Evolutionary conservation across 2,329 filamentous ascomycete species (phyloP), one percentile per base, ranked within the genome.

Genomic region (Hypoxylon sp.): DNA sequence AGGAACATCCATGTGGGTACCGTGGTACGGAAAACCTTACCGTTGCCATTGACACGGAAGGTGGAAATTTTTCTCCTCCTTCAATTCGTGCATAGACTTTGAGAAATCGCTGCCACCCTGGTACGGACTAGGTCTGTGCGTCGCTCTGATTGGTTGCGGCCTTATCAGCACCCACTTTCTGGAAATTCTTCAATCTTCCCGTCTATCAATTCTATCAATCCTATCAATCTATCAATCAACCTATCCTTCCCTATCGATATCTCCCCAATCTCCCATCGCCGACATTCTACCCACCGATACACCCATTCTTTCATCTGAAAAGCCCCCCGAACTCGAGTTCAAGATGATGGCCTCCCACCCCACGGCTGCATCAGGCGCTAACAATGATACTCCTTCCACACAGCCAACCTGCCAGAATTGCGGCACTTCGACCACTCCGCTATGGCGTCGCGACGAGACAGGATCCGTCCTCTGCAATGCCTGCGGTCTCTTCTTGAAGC

Each of bases 401-500:
- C 91, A 98, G 94, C 94, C 95, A 70, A 92, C 94, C 72, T 99
- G 96, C 81, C 93, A 97, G 79, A 99, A 99, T 80, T 99, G 96
- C 82, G 88, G 89, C 70, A 99, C 96, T 46, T 97, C 93, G 43
- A 98, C 94, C 55, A 99, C 96, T 47, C 96, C 96, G 43, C 84
- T 99, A 77, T 99, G 96, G 96, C 92, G 96, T 74, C 91, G 96
- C 83, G 96, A 99, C 85, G 96, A 99, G 83, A 89, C 91, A 75
- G 96, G 96, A 71, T 91, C 94, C 0, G 95, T 99, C 37, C 91
- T 99, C 55, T 99, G 96, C 89, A 99, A 99, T 82, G 96, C 96
- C 75, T 99, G 96, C 81, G 96, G 96, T 65, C 87, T 99, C 61
- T 99, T 98, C 81, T 87, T 98, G 75, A 99, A 99, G 86, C 87